Conservation (phyloP, 768 basidiomycete species). For the Amanita brunnescens region DNA sequence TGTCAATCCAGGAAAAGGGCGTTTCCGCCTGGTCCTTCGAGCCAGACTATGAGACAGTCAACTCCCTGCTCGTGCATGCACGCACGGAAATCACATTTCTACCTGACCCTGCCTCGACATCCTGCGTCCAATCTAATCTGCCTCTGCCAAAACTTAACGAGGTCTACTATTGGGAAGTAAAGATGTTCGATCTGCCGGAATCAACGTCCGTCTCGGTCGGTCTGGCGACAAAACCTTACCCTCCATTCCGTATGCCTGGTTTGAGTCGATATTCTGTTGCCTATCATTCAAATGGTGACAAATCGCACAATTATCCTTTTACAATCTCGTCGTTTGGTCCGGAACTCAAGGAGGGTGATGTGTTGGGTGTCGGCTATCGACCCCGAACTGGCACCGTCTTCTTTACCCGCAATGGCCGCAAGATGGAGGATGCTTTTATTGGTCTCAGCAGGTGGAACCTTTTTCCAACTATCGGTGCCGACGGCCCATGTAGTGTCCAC, state of each 20-base stretch:
- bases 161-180: slow-evolving; percentile 99
- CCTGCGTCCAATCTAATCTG: slow-evolving; percentile 93
- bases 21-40: slow-evolving; percentile 99
- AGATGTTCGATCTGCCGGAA: slow-evolving; percentile 94
- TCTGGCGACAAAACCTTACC: slow-evolving; percentile 94
- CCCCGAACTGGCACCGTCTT: slow-evolving; percentile 98
- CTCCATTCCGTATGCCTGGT: slow-evolving; percentile 87
- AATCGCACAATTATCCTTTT: slow-evolving; percentile 96
- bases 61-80: slow-evolving; percentile 86
- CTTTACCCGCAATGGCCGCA: slow-evolving; percentile 96
- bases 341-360: slow-evolving; percentile 85
- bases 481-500: slow-evolving; percentile 93
- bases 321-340: slow-evolving; percentile 79
- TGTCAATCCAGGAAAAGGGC: slow-evolving; percentile 98
- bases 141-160: slow-evolving; percentile 97
- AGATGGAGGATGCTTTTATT: slow-evolving; percentile 92
- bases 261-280: slow-evolving; percentile 82
- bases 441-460: slow-evolving; percentile 88
- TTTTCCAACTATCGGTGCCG: slow-evolving; percentile 95
- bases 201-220: slow-evolving; percentile 87
- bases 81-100: slow-evolving; percentile 98
- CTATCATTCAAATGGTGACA: slow-evolving; percentile 95
- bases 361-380: slow-evolving; percentile 91
- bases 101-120: slow-evolving; percentile 89
- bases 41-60: slow-evolving; percentile 93